Evolutionary conservation across 306 rosid genomes (phyloP).

Genomic region (Prunus armeniaca): DNA sequence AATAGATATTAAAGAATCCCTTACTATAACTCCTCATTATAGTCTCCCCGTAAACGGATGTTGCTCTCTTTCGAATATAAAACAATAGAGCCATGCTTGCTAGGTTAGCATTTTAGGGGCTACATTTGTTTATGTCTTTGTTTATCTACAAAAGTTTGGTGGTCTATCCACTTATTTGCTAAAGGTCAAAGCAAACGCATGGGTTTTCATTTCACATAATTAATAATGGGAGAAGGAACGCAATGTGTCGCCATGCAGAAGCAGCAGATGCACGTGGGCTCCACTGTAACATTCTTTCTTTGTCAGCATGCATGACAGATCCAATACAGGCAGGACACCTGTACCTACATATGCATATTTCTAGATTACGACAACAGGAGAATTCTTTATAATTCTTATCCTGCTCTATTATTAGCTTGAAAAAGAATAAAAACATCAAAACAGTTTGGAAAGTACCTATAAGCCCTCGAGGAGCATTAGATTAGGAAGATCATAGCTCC

Average conservation of each 20-base stretch:
- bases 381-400: neutral
- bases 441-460: too few relatives aligned
- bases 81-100: neutral
- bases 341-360: neutral
- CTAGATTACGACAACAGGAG: neutral
- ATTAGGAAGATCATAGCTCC: too few relatives aligned
- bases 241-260: constrained; percentile 1
- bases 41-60: rapidly evolving
- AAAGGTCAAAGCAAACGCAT: neutral
- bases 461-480: too few relatives aligned
- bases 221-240: neutral
- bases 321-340: neutral
- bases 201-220: neutral
- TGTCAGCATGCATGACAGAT: neutral
- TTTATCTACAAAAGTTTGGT: neutral
- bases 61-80: neutral
- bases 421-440: too few relatives aligned
- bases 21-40: too few relatives aligned
- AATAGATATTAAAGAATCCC: too few relatives aligned
- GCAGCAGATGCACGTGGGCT: constrained; percentile 3
- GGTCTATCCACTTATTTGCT: neutral
- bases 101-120: neutral
- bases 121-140: neutral
- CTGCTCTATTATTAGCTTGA: neutral
- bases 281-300: neutral